Conservation (phyloP, 352 stramenopile genomes). For the Plasmopara viticola region DNA sequence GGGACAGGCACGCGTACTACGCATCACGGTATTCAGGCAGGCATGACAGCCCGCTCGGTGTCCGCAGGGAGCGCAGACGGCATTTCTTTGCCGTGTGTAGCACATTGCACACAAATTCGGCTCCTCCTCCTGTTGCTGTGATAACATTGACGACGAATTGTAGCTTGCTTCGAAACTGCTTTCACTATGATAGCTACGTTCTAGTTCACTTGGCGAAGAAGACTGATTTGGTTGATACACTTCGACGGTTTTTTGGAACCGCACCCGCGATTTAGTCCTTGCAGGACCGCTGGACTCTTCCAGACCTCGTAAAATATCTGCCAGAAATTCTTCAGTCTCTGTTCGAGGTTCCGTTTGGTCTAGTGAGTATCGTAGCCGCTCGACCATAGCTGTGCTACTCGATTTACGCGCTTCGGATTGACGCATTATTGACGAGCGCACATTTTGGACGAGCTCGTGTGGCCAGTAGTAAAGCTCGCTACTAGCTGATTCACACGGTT, state of each 20-base stretch:
- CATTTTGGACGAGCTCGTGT: slow-evolving; percentile 26
- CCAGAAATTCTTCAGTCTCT: slow-evolving; percentile 16
- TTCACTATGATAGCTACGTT: slow-evolving; percentile 1
- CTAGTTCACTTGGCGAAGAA: slow-evolving; percentile 3
- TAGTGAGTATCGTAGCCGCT: slow-evolving; percentile 17
- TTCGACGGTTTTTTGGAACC: slow-evolving; percentile 17
- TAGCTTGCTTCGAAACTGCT: neutral
- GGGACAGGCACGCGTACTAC: slow-evolving; percentile 27
- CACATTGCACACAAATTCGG: slow-evolving; percentile 39
- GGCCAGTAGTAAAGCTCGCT: slow-evolving; percentile 36
- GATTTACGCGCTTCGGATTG: slow-evolving; percentile 9
- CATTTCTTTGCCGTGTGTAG: slow-evolving; percentile 34
- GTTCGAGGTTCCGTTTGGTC: slow-evolving; percentile 4
- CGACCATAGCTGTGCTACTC: slow-evolving; percentile 6
- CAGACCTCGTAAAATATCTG: slow-evolving; percentile 22
- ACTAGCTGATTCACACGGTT: slow-evolving; percentile 11
- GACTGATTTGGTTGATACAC: slow-evolving; percentile 12
- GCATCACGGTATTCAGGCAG: slow-evolving; percentile 37
- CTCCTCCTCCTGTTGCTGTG: slow-evolving; percentile 8
- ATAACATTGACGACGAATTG: neutral
- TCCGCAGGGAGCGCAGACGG: slow-evolving; percentile 47
- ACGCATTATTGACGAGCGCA: slow-evolving; percentile 17
- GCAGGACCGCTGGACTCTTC: slow-evolving; percentile 4
- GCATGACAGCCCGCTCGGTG: slow-evolving; percentile 41
- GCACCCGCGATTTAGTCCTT: slow-evolving; percentile 3